Evolutionary conservation across 2,329 filamentous ascomycete species (phyloP), one percentile per base, ranked within the genome.

Genomic region (Hypoxylon rubiginosum): DNA sequence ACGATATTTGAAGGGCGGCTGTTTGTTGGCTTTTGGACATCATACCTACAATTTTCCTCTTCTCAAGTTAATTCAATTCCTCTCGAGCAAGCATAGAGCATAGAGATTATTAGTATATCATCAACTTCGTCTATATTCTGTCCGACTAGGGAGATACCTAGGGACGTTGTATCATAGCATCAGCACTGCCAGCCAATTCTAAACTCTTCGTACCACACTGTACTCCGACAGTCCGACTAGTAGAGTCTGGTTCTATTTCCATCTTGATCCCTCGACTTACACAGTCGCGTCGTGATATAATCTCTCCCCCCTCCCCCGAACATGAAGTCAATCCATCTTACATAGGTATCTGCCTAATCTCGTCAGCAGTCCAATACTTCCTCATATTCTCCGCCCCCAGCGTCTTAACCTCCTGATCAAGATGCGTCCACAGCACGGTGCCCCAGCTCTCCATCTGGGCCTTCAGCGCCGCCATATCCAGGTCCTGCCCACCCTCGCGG

Each of bases 311-410:
- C n/a, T n/a, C n/a, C n/a, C 15, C 21, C 17, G 15, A 10, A 24
- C 6, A 13, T 21, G 11, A 26, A 17, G 13, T 45, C 9, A 24
- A 6, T 8, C 15, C 50, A 5, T 57, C 79, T 77, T 17, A 94
- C 82, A 94, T 92, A 0, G 87, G 89, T 81, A 96, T 84, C 55
- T 81, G 79, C 77, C 79, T 82, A 78, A 97, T 90, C 83, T 97
- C 94, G 50, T 92, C 88, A 65, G 89, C 71, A 0, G 84, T 91
- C 92, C 92, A 97, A 78, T 92, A 94, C 78, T 84, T 88, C 71
- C 92, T 85, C 94, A 97, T 97, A 77, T 95, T 97, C 78, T 96
- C 92, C 48, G 93, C 93, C 1, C 90, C 88, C 32, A 97, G 79
- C 70, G 91, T 87, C 78, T 84, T 82, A 7, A 97, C 93, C 83